A percentile compares a stretch with the other conserved stretches of the same genome.
These are phyloP conservation scores for Penicillium sclerotiorum DNA, from an alignment of 2,329 filamentous ascomycete genomes.

Conservation along the genomic window DNA sequence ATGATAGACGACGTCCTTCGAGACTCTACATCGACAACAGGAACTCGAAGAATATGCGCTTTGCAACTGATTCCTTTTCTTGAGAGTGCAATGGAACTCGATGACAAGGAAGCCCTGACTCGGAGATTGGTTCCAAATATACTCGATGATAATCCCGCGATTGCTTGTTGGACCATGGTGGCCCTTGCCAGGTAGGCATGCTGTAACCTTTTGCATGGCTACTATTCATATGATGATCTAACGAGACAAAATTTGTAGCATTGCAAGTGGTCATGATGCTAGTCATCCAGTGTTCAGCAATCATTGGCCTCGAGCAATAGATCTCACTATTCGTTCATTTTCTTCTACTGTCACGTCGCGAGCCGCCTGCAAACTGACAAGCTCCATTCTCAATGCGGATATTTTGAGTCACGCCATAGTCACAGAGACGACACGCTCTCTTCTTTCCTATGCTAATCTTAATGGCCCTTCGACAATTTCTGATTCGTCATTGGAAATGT, in stretches of 20 bases:
- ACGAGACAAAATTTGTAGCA: constrained; percentile 27
- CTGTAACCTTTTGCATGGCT: neutral
- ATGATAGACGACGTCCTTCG: constrained; percentile 39
- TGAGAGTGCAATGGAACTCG: constrained; percentile 48
- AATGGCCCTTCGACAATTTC: constrained; percentile 77
- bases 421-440: constrained; percentile 69
- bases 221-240: constrained; percentile 1
- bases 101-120: constrained; percentile 60
- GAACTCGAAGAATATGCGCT: constrained; percentile 49
- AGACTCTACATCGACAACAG: constrained; percentile 40
- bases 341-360: constrained; percentile 72
- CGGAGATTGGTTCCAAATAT: constrained; percentile 61
- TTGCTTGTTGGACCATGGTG: constrained; percentile 81
- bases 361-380: constrained; percentile 73
- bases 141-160: constrained; percentile 67
- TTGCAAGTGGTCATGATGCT: constrained; percentile 37
- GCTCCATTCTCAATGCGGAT: constrained; percentile 65
- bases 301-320: constrained; percentile 75
- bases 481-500: constrained; percentile 76
- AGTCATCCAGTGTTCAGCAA: constrained; percentile 45
- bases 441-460: constrained; percentile 75
- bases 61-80: constrained; percentile 60
- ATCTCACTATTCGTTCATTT: constrained; percentile 69
- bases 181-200: constrained; percentile 73
- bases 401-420: constrained; percentile 70